phyloP scores from a whole-genome alignment of 2,329 filamentous ascomycete genomes.

The Lecanicillium sp. region DNA sequence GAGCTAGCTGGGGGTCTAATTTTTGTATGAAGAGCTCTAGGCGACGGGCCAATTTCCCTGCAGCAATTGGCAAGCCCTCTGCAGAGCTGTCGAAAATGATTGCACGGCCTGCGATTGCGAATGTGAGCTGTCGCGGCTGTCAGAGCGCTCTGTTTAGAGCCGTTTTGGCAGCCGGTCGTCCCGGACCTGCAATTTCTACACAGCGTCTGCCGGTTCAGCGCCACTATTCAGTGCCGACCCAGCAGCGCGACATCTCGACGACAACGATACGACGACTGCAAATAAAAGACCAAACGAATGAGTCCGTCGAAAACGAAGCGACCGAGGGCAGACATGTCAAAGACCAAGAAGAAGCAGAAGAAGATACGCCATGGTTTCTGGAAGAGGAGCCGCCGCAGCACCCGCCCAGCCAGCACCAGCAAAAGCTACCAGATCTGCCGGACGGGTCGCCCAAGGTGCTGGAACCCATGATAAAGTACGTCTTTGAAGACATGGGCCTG shows the following conservation, averaged over 20 bases:
- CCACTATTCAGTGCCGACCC: conserved; percentile 15
- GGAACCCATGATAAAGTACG: conserved; percentile 65
- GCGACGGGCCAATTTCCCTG: background rate
- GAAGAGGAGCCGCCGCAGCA: conserved; percentile 59
- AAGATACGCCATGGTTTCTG: conserved; percentile 73
- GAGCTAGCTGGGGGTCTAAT: background rate
- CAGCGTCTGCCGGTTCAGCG: conserved; percentile 8
- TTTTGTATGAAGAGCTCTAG: background rate
- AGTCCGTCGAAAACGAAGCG: conserved; percentile 14
- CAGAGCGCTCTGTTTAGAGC: conserved; percentile 26
- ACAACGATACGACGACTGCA: conserved; percentile 13
- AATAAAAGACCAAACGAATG: conserved; percentile 14
- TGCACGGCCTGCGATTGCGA: conserved; percentile 24
- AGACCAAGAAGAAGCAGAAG: conserved; percentile 20
- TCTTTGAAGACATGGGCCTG: conserved; percentile 79
- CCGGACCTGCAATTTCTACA: conserved; percentile 16
- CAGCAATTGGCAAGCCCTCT: background rate
- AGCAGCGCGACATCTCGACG: conserved; percentile 21
- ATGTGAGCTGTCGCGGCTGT: conserved; percentile 27
- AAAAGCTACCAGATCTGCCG: conserved; percentile 51
- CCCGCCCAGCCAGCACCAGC: conserved; percentile 40
- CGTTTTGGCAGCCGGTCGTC: conserved; percentile 16
- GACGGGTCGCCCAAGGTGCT: conserved; percentile 65
- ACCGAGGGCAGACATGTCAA: no score
- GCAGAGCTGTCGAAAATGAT: conserved; percentile 22